Evolutionary conservation across 31 red algal species (phyloP).

Genomic region (Odonthalia washingtoniensis): DNA sequence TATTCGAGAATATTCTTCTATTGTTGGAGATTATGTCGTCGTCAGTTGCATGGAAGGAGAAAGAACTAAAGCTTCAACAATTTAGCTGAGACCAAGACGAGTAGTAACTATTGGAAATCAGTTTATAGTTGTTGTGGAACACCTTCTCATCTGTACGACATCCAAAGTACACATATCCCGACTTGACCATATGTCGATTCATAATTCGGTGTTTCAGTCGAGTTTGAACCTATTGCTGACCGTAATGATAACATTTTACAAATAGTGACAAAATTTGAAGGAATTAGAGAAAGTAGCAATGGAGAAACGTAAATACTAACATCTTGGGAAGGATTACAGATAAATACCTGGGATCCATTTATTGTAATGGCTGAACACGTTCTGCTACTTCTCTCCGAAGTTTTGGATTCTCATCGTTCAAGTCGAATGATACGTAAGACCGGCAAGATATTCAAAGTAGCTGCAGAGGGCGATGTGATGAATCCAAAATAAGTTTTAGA

Average conservation of each 20-base stretch:
- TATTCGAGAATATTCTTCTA: neutral
- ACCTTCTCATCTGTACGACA: neutral
- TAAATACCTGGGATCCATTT: too few species aligned
- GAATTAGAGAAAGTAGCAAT: neutral
- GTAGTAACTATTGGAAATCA: neutral
- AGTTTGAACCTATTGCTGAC: neutral
- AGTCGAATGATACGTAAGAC: too few species aligned
- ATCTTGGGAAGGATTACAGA: too few species aligned
- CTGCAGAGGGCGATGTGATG: too few species aligned
- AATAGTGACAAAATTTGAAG: neutral
- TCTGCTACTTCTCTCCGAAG: too few species aligned
- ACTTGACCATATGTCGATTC: neutral
- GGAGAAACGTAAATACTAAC: neutral
- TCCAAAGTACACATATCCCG: neutral
- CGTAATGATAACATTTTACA: neutral
- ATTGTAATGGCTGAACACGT: too few species aligned
- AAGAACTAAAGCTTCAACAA: neutral
- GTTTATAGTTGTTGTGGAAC: neutral
- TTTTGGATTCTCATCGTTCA: too few species aligned
- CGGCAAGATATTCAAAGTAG: too few species aligned
- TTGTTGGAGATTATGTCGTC: neutral
- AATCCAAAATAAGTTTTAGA: too few species aligned
- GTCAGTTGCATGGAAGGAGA: neutral
- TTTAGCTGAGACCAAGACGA: neutral
- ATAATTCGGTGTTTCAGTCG: neutral